Percentiles rank a stretch among this genome's conserved stretches.
These are phyloP conservation scores for Carex scoparia DNA, from an alignment of 176 grass and related monocot species.

Conservation along the genomic window DNA sequence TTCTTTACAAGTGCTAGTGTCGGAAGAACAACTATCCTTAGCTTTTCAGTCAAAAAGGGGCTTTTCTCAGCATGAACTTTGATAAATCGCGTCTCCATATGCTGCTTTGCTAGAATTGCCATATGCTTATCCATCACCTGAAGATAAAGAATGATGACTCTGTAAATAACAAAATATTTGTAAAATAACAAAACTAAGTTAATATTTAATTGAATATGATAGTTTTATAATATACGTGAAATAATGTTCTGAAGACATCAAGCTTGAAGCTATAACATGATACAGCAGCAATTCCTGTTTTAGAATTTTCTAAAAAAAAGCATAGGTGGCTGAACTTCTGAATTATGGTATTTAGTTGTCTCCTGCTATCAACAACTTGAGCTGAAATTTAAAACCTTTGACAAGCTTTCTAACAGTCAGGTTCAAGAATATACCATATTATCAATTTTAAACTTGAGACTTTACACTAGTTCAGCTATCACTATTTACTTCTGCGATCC, in stretches of 20 bases:
- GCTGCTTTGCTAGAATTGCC: slow-evolving; percentile 75
- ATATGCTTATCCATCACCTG: slow-evolving; percentile 96
- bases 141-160: not conserved
- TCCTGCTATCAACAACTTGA: not conserved
- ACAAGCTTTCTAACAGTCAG: not conserved
- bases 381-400: not conserved
- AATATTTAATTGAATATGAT: not conserved
- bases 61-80: slow-evolving; percentile 96
- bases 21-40: slow-evolving; percentile 72
- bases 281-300: not conserved
- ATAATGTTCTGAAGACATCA: not conserved
- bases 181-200: not conserved
- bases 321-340: not conserved
- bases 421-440: not conserved
- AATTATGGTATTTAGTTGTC: not conserved
- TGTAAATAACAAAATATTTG: not conserved
- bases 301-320: not conserved
- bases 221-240: not conserved
- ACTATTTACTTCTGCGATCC: not conserved
- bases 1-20: slow-evolving; percentile 91
- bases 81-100: slow-evolving; percentile 85
- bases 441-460: not conserved
- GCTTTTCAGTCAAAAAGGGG: slow-evolving; percentile 87
- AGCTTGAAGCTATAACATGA: not conserved
- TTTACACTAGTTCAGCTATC: not conserved